These are phyloP conservation scores for Byssoonygena ceratinophila DNA, from an alignment of 2,329 filamentous ascomycete species.

Conservation along the genomic window DNA sequence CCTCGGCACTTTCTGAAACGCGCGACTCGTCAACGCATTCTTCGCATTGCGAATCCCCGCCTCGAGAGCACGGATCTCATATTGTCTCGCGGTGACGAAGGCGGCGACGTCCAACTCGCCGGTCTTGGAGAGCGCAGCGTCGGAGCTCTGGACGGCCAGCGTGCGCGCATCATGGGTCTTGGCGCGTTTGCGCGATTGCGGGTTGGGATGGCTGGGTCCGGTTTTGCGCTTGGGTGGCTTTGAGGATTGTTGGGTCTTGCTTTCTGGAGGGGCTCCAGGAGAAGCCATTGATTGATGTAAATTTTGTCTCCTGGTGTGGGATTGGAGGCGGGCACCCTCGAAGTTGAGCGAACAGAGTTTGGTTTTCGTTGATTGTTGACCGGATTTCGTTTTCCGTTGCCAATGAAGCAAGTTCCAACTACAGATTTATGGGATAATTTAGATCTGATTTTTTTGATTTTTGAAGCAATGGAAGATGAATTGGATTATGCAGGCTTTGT, in stretches of 20 bases:
- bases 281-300: slow-evolving; percentile 24
- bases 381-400: too few relatives aligned
- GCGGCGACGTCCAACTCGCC: slow-evolving; percentile 76
- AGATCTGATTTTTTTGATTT: too few relatives aligned
- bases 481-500: not conserved
- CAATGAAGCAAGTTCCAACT: too few relatives aligned
- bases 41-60: slow-evolving; percentile 69
- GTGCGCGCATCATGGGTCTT: slow-evolving; percentile 36
- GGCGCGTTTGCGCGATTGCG: slow-evolving; percentile 32
- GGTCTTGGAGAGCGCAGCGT: slow-evolving; percentile 44
- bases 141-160: slow-evolving; percentile 36
- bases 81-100: slow-evolving; percentile 76
- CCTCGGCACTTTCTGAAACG: slow-evolving; percentile 84
- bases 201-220: slow-evolving; percentile 17
- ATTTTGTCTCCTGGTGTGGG: too few relatives aligned
- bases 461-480: too few relatives aligned
- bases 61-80: slow-evolving; percentile 78
- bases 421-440: too few relatives aligned
- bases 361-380: too few relatives aligned
- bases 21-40: slow-evolving; percentile 52
- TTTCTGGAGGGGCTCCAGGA: not conserved
- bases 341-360: not conserved
- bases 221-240: slow-evolving; percentile 28
- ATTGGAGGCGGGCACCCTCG: too few relatives aligned
- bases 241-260: slow-evolving; percentile 14